phyloP scores from a whole-genome alignment of 1,139 yeast species.

The Pichia sp. region DNA sequence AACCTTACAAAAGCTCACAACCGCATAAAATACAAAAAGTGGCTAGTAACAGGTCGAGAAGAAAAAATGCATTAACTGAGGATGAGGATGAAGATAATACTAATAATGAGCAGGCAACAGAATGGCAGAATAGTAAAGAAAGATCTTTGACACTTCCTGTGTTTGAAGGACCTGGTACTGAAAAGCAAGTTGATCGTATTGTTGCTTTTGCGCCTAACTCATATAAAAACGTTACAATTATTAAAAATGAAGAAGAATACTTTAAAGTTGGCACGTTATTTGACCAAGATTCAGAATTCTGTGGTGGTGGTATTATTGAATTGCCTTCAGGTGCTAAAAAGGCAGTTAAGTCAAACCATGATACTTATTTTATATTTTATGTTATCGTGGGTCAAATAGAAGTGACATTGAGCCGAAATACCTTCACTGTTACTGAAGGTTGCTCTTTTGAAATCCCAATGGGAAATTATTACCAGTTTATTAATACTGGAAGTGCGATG shows the following conservation, averaged over 20 bases:
- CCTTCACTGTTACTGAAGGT: conserved; percentile 62
- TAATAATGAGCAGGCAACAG: conserved; percentile 27
- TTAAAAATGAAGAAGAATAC: conserved; percentile 45
- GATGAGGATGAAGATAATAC: background rate
- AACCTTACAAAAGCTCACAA: too few species aligned
- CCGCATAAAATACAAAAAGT: too few species aligned
- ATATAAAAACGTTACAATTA: conserved; percentile 39
- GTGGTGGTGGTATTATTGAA: conserved; percentile 72
- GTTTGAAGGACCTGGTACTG: conserved; percentile 46
- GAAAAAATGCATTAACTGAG: too few species aligned
- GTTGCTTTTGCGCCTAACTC: conserved; percentile 71
- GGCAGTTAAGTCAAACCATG: conserved; percentile 55
- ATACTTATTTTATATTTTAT: conserved; percentile 66
- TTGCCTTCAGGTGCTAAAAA: conserved; percentile 63
- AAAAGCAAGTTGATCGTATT: conserved; percentile 37
- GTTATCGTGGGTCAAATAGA: conserved; percentile 67
- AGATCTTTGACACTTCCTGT: conserved; percentile 42
- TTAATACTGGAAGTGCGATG: conserved; percentile 48
- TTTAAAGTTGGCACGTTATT: conserved; percentile 63
- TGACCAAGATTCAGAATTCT: conserved; percentile 55
- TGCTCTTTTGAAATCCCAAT: conserved; percentile 80
- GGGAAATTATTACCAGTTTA: conserved; percentile 62
- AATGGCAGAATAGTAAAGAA: conserved; percentile 47
- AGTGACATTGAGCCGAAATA: conserved; percentile 54
- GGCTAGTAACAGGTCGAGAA: too few species aligned